Base-by-base conservation (phyloP, 768 basidiomycete species). In the Megacollybia marginata region DNA sequence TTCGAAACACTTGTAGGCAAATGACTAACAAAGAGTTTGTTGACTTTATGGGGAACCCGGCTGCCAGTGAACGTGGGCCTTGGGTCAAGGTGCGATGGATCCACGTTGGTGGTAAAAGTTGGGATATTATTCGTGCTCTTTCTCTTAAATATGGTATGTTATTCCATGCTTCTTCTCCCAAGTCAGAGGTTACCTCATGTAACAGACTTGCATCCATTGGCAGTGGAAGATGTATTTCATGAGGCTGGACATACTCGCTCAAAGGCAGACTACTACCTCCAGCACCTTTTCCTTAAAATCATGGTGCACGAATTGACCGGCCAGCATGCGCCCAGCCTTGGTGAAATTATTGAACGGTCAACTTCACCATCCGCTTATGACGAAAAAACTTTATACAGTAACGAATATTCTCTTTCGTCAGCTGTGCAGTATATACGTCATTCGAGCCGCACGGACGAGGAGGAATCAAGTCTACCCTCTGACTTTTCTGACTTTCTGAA, bases 211-310 rank as follows among this genome's bases (percentile, higher is more conserved):
- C 83, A 85, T 59, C 79, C 81, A 0, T 74, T 85, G 9, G 76
- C 80, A 0, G 63, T 87, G 28, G 82, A 86, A 59, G 84, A 85
- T 54, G 69, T 84, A 31, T 67, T 85, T 5, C 76, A 80, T 51
- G 70, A 72, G 47, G 75, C 74, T 16, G 70, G 71, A 5, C 71
- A 80, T 38, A 72, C 71, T 33, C 65, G 72, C 28, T 73, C 70
- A 31, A 75, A 76, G 52, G 72, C 67, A 23, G 71, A 74, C 47
- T 75, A 74, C 44, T 75, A 71, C 49, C 61, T 65, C 7, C 71
- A 76, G 47, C 84, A 86, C 57, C 69, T 88, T 16, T 87, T 85
- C 65, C 66, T 85, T 20, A 76, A 78, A 9, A 60, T 82, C 42
- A 66, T 85, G 8, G 74, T 72, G 44, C 79, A 84, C 55, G 66